Percentiles rank a stretch among this genome's conserved stretches.
Evolutionary conservation across 2,329 filamentous ascomycete genomes (phyloP).

Genomic region (Colletotrichum tamarilloi): DNA sequence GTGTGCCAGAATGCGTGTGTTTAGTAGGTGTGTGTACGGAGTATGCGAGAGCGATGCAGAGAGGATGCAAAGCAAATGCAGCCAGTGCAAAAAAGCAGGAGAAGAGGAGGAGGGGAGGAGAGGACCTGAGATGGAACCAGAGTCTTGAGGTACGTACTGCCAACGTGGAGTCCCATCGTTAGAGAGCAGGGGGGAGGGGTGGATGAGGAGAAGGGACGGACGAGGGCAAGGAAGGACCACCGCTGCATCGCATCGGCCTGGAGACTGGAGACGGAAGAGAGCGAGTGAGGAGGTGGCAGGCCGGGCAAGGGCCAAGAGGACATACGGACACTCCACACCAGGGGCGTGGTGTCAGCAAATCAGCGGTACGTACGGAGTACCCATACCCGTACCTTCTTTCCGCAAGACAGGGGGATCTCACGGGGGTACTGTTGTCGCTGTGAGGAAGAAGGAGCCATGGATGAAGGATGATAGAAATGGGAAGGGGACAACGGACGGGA

Average conservation of each 20-base stretch:
- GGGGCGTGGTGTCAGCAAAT: slow-evolving; percentile 15
- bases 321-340: slow-evolving; percentile 9
- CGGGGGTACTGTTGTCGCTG: neutral
- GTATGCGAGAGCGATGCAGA: slow-evolving; percentile 18
- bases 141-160: neutral
- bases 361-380: slow-evolving; percentile 15
- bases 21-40: neutral
- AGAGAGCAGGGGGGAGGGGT: neutral
- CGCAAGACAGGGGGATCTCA: neutral
- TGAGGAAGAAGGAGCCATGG: neutral
- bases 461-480: neutral
- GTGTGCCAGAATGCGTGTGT: too few species aligned
- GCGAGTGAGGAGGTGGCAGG: neutral
- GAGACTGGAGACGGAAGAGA: neutral
- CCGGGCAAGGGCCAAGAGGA: neutral
- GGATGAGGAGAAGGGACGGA: neutral
- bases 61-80: slow-evolving; percentile 21
- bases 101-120: neutral
- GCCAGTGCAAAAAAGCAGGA: slow-evolving; percentile 19
- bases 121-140: neutral
- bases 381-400: neutral
- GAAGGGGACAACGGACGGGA: neutral
- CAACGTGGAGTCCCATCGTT: neutral
- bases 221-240: neutral
- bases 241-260: neutral